Conservation (phyloP, 2,329 filamentous ascomycete genomes). For the Exophiala oligosperma region DNA sequence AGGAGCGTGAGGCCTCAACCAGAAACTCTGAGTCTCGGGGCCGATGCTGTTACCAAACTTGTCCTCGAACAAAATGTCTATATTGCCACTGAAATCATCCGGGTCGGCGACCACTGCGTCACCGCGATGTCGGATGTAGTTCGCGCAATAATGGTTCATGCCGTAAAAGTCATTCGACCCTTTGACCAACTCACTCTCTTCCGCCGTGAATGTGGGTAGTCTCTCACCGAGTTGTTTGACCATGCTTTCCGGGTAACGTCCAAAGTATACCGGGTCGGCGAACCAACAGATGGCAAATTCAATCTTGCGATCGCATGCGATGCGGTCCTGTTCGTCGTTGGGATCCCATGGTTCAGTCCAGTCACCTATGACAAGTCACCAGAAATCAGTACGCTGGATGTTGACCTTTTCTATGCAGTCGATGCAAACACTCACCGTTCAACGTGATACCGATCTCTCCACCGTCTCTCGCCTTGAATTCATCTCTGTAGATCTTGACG, state of each 20-base stretch:
- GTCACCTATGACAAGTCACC: constrained; percentile 56
- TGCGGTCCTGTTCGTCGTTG: constrained; percentile 70
- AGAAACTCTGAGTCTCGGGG: constrained; percentile 76
- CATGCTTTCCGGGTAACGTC: constrained; percentile 83
- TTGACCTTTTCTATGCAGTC: not conserved
- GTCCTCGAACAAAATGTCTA: constrained; percentile 70
- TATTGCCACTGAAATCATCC: constrained; percentile 72
- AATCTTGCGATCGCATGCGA: constrained; percentile 76
- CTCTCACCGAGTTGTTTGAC: constrained; percentile 74
- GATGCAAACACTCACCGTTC: constrained; percentile 58
- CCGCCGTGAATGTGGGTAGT: constrained; percentile 70
- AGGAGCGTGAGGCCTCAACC: constrained; percentile 73
- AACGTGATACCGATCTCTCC: constrained; percentile 86
- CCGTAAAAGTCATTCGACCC: constrained; percentile 93
- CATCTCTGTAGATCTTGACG: constrained; percentile 78
- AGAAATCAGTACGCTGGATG: no score
- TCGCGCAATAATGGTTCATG: constrained; percentile 91
- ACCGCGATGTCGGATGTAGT: constrained; percentile 75
- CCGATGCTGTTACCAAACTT: constrained; percentile 74
- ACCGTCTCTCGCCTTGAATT: constrained; percentile 71
- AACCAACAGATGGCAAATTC: constrained; percentile 90
- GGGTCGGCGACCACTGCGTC: constrained; percentile 51
- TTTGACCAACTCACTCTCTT: constrained; percentile 71
- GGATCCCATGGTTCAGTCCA: constrained; percentile 81
- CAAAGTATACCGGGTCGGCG: constrained; percentile 81